Evolutionary conservation across 257 asterid genomes (phyloP).

Genomic region (Rehmannia glutinosa): DNA sequence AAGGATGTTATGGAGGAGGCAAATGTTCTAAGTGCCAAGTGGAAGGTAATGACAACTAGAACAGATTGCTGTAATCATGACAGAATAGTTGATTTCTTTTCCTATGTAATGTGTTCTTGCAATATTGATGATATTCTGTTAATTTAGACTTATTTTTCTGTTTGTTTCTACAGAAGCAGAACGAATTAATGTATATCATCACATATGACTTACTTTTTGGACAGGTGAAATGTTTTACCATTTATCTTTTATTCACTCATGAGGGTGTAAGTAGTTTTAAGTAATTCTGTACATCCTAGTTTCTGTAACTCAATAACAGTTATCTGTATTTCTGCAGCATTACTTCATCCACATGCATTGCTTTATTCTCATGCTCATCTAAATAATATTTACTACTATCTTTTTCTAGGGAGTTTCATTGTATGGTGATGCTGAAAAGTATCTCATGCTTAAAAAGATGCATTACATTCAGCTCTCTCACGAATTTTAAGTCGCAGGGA

Average conservation of each 20-base stretch:
- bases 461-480: constrained; percentile 55
- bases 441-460: constrained; percentile 54
- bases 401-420: constrained; percentile 49
- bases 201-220: constrained; percentile 83
- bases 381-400: background rate
- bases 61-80: background rate
- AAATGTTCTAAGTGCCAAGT: constrained; percentile 52
- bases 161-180: constrained; percentile 64
- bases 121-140: constrained; percentile 1
- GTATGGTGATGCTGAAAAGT: constrained; percentile 85
- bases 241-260: background rate
- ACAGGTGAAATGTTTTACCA: constrained; percentile 39
- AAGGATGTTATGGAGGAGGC: constrained; percentile 71
- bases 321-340: no score
- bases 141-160: background rate
- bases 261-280: background rate
- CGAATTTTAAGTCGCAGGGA: constrained; percentile 45
- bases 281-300: background rate
- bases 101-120: background rate
- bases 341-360: background rate
- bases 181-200: constrained; percentile 60
- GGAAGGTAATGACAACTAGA: constrained; percentile 60
- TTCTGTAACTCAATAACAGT: background rate
- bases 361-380: constrained; percentile 7
- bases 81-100: background rate